Evolutionary conservation across 345 rosid genomes (phyloP), one percentile per base, ranked within the genome.

Genomic region (Barbarea vulgaris): DNA sequence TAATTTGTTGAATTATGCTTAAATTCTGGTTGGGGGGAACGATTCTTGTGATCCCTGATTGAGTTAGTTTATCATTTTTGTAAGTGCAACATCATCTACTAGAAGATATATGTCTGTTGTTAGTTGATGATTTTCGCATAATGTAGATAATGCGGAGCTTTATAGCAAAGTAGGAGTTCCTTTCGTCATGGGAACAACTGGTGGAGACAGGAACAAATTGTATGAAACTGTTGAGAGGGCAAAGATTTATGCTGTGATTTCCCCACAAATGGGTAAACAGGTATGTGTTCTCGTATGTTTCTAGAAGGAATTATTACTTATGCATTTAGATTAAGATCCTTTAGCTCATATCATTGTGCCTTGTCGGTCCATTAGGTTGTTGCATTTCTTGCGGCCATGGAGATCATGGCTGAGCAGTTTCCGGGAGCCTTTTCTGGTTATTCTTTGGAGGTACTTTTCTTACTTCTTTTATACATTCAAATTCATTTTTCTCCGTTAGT

Each of bases 261-360:
- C 99, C 12, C 99, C 97, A 15, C 99, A 95, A 78, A 95, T 95
- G 99, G 99, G 99, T 72, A 95, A 95, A 58, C 98, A 90, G 85
- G 97, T 91, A 74, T 63, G 78, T 34, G 31, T 44, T 41, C 59
- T 77, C 34, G 34, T 13, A 30, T 57, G 36, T 17, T 37, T 67
- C 25, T 19, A 21, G 55, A 3, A n/a, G 31, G 33, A 64, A 55
- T 17, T 2, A 24, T n/a, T 48, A 28, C 15, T 13, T 21, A 9
- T 39, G 1, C 30, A 52, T 44, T 46, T 60, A 36, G 1, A 31
- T 19, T 27, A 55, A 57, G 59, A 65, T 78, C 21, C 4, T 76
- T 58, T 63, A 39, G 75, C 53, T 53, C 10, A 42, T 75, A 17
- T 80, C 34, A 62, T 69, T 67, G 64, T 67, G 70, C 19, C 36